Base-by-base conservation (phyloP, 495 filamentous ascomycete genomes). In the Talaromyces liani region DNA sequence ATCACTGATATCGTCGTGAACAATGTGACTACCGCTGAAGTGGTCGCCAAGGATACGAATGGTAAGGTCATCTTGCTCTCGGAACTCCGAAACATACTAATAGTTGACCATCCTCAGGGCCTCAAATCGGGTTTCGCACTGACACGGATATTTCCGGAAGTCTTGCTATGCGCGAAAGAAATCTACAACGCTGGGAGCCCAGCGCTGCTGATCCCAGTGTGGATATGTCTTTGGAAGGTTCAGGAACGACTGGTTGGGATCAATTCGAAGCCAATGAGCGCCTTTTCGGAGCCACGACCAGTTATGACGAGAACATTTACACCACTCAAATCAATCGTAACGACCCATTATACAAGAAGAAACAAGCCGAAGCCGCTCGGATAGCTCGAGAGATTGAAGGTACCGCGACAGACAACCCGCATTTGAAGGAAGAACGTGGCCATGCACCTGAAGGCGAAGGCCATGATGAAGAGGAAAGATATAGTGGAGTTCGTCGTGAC, bases 381-480 rank as follows among this genome's bases (percentile, higher is more conserved):
- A 91, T 94, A 68, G 94, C 93, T 22, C 86, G 88, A 63, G 93
- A 98, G 71, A 98, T 99, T 65, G 92, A 97, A 72, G 77, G 79
- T 45, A 87, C 80, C 60, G 77, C 84, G 7, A 73, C 84, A 12
- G 80, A 81, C 24, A 95, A 94, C 63, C 75, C 86, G 1, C 95
- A 98, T 70, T 82, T 96, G 62, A 88, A 88, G 3, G 93, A 98
- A 71, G 93, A 98, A 78, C 84, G 92, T 70, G 87, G 91, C n/a
- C 81, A 88, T 67, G 82, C 82, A 27, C 79, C 82, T 61, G 77
- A 75, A 9, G 88, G 91, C 65, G 82, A 84, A 64, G 87, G 83
- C 22, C 90, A 95, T 72, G 94, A 99, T 70, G 90, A 93, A 72
- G 90, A 93, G 73, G 91, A 92, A 65, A 97, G 94, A 71, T 98